A percentile compares a stretch with the other conserved stretches of the same genome.
Conservation (phyloP, 352 stramenopile genomes). For the Phytopythium aichiense region DNA sequence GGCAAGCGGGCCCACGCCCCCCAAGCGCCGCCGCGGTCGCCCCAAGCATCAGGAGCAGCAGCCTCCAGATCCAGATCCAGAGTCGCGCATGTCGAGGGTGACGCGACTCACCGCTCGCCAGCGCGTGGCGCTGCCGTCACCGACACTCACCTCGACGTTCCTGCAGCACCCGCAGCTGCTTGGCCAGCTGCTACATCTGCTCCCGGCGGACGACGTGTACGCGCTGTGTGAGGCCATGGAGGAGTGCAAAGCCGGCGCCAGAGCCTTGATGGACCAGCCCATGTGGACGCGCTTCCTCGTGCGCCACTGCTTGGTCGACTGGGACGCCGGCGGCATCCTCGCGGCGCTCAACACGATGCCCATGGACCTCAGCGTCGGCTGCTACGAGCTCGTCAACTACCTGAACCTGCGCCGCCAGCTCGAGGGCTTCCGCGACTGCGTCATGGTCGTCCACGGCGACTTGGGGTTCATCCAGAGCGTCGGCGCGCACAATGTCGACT, state of each 20-base stretch:
- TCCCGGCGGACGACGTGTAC: conserved; percentile 11
- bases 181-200: conserved; percentile 14
- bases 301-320: conserved; percentile 12
- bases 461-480: conserved; percentile 31
- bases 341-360: background rate
- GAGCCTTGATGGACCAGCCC: conserved; percentile 7
- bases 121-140: background rate
- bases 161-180: conserved; percentile 13
- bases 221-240: conserved; percentile 14
- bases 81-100: background rate
- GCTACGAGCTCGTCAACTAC: conserved; percentile 28
- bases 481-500: conserved; percentile 34
- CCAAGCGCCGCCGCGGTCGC: background rate
- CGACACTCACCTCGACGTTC: background rate
- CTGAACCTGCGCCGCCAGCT: conserved; percentile 36
- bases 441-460: conserved; percentile 40
- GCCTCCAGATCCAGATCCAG: background rate
- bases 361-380: conserved; percentile 9
- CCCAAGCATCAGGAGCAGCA: background rate
- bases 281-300: conserved; percentile 21
- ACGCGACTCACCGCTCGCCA: background rate
- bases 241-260: background rate
- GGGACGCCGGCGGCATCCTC: conserved; percentile 1
- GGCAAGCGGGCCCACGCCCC: background rate
- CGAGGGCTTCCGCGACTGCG: conserved; percentile 27